Base-by-base conservation (phyloP, 108 stramenopile genomes). In the Chaetoceros muelleri region DNA sequence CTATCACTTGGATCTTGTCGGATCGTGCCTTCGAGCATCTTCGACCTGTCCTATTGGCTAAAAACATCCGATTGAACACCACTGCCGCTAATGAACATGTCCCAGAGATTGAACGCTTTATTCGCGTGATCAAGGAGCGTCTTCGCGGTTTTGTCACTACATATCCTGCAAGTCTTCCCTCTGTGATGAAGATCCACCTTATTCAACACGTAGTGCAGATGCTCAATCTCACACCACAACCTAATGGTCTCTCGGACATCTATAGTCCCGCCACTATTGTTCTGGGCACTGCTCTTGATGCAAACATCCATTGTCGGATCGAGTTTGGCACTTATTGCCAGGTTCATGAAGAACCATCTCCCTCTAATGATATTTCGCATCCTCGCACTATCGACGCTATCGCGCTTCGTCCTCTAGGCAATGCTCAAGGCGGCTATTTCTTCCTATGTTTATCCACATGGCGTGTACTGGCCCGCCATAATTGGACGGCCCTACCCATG, bases 31-130 rank as follows among this genome's bases (percentile, higher is more conserved):
- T n/a, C n/a, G n/a, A n/a, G n/a, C n/a, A n/a, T n/a, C n/a, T n/a
- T n/a, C 28, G 70, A 73, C 40, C 73, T 3, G 30, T 55, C 8
- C 44, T 71, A 0, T 44, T 34, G 1, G 28, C 18, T 34, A 46
- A 50, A 3, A 50, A 44, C 1, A 30, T 57, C 17, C 19, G 28
- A 0, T 44, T 58, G 24, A 55, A 72, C 17, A 21, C 48, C 29
- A 20, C 26, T 25, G 22, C 62, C 18, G 21, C 48, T 20, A 63
- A 71, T 25, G 75, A 76, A 30, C 79, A 80, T 53, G 69, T 76
- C 8, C 65, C 69, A n/a, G 72, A n/a, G n/a, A n/a, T n/a, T n/a
- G n/a, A n/a, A n/a, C n/a, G n/a, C n/a, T n/a, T n/a, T n/a, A n/a
- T n/a, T n/a, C n/a, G n/a, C n/a, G n/a, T n/a, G n/a, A n/a, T n/a